Conservation (phyloP, 345 rosid species). For the Populus pruinosa region DNA sequence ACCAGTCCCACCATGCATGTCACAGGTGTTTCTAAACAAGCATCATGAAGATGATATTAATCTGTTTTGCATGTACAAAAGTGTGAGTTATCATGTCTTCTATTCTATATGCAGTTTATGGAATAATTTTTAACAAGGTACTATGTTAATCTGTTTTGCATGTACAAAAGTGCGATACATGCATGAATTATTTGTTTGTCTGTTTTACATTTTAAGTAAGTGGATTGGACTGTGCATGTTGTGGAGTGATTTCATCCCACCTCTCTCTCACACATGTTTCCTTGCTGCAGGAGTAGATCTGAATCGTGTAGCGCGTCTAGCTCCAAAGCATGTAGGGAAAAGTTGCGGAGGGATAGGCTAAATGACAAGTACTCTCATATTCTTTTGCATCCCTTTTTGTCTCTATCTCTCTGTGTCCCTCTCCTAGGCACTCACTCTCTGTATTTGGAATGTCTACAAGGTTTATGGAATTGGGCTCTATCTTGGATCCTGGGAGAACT, state of each 20-base stretch:
- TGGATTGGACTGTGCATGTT: background rate
- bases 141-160: background rate
- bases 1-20: background rate
- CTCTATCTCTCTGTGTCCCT: background rate
- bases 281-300: constrained; percentile 36
- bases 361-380: constrained; percentile 56
- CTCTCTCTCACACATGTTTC: constrained; percentile 43
- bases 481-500: constrained; percentile 80
- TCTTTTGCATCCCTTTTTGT: constrained; percentile 1
- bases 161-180: background rate
- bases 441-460: constrained; percentile 32
- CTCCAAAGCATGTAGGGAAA: constrained; percentile 95
- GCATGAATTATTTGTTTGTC: background rate
- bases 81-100: background rate
- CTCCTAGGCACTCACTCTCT: constrained; percentile 3
- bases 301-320: constrained; percentile 54
- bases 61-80: too few relatives aligned
- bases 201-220: background rate
- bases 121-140: background rate
- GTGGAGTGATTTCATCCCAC: background rate
- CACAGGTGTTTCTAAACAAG: background rate
- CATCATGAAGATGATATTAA: background rate
- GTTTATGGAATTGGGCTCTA: constrained; percentile 72
- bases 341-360: constrained; percentile 76
- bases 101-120: background rate